Base-by-base conservation (phyloP, 2,329 filamentous ascomycete species). In the Alternaria atra region DNA sequence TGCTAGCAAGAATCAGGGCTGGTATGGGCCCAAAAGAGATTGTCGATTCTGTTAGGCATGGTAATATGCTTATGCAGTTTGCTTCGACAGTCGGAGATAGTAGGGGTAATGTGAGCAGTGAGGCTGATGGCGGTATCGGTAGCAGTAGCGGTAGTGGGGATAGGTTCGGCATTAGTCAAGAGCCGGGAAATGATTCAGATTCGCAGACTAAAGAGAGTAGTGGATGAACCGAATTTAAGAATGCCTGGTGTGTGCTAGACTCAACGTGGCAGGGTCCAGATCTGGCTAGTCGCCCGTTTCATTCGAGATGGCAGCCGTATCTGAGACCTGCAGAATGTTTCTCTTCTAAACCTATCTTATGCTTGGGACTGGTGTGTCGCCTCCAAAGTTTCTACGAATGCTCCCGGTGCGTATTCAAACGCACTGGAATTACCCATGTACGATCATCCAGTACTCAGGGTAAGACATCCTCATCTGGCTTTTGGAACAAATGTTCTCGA, bases 11-110 rank as follows among this genome's bases (percentile, higher is more conserved):
- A 39, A 62, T 69, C 35, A 58, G 67, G 46, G 61, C 65, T 15
- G 67, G 67, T 8, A 53, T 56, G 17, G 65, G 68, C 10, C 55
- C 61, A 13, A 58, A 57, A n/a, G 53, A 64, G 9, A 47, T 69
- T 15, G 63, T 69, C 5, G 64, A 66, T 35, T 61, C 61, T 37
- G 61, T 69, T 1, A 60, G 43, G 5, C 60, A 67, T 56, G 66
- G 66, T n/a, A 64, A 46, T 35, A 39, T 69, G 44, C 65, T 69
- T 7, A 53, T 69, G 54, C 56, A 67, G 20, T 51, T 69, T 17
- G 61, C 63, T 13, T 58, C 51, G 25, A 25, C 54, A 13, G 20
- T 48, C 6, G 55, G 34, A 29, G 32, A n/a, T 29, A 48, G 8
- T 13, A 55, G 27, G 42, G 17, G 20, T 4, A 50, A 37, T 43